Base-by-base conservation (phyloP, 129 eudicot species). In the Centella asiatica region DNA sequence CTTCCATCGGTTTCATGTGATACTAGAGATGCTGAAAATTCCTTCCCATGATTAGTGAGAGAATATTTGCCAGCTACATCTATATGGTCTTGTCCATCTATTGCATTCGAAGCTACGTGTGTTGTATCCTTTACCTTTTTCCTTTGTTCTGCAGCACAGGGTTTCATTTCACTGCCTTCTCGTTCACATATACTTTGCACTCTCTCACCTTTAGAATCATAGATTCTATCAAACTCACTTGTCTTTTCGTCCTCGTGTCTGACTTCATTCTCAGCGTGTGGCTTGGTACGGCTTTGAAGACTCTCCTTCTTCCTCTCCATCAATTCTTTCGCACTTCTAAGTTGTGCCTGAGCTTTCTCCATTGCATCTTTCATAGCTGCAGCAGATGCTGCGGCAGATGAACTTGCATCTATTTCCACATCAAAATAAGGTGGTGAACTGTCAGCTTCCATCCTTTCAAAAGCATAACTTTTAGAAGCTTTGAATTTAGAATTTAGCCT, bases 321-420 rank as follows among this genome's bases (percentile, higher is more conserved):
- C 53, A 62, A 39, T 48, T 77, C 86, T 79, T 81, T 81, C 1
- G 86, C 78, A 66, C 75, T 78, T 69, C 44, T 78, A 27, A 76
- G 80, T 65, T 87, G 82, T 60, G 74, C 82, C 76, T 92, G 81
- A 67, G 85, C 90, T 64, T 72, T 84, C 63, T 72, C 78, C 69
- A 82, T 79, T 53, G 84, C 94, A 79, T 82, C 81, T 74, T 76
- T 85, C 75, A 80, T 66, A 60, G 88, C 85, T 20, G 81, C 85
- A 54, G 81, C 83, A 79, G 80, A 71, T 48, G 69, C 88, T 33
- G 81, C 81, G 40, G 85, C 78, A 62, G 95, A 87, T 48, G 85
- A 73, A 56, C 78, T 70, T 70, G 81, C 94, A 75, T 86, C 87
- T 64, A 82, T 70, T 66, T 90, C 94, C 69, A 81, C 89, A 54